Evolutionary conservation across 225 moss, liverwort and hornwort genomes (phyloP).

Genomic region (Neckera pumila): DNA sequence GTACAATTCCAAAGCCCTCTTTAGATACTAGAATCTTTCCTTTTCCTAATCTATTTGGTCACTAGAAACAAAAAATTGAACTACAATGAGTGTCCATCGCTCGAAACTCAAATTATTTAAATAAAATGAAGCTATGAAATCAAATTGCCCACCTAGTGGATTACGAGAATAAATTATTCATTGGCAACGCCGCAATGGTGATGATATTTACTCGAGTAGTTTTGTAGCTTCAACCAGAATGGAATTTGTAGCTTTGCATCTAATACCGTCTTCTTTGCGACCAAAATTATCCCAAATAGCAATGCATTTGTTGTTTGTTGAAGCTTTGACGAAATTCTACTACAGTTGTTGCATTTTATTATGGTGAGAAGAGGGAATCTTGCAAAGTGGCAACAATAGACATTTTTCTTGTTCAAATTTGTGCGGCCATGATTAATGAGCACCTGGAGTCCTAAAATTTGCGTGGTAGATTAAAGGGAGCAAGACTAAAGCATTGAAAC

Average conservation of each 20-base stretch:
- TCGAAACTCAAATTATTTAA: not conserved
- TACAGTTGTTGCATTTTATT: not conserved
- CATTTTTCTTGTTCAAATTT: not conserved
- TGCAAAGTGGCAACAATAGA: not conserved
- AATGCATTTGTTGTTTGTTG: not conserved
- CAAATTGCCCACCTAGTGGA: not conserved
- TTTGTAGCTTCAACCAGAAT: not conserved
- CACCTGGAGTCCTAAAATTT: not conserved
- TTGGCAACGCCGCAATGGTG: not conserved
- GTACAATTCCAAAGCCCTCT: too few species aligned
- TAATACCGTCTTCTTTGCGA: not conserved
- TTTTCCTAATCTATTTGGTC: not conserved
- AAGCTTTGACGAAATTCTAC: not conserved
- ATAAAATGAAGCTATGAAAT: not conserved
- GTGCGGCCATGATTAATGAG: too few species aligned
- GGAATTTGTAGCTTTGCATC: not conserved
- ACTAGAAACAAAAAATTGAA: not conserved
- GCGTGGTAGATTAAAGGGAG: not conserved
- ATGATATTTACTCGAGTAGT: not conserved
- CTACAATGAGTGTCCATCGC: not conserved
- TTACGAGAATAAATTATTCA: not conserved
- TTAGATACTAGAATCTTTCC: not conserved
- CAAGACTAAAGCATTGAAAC: not conserved
- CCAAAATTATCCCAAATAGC: not conserved
- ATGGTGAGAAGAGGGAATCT: not conserved